Evolutionary conservation across 2,329 filamentous ascomycete genomes (phyloP).

Genomic region (Botrytis porri): DNA sequence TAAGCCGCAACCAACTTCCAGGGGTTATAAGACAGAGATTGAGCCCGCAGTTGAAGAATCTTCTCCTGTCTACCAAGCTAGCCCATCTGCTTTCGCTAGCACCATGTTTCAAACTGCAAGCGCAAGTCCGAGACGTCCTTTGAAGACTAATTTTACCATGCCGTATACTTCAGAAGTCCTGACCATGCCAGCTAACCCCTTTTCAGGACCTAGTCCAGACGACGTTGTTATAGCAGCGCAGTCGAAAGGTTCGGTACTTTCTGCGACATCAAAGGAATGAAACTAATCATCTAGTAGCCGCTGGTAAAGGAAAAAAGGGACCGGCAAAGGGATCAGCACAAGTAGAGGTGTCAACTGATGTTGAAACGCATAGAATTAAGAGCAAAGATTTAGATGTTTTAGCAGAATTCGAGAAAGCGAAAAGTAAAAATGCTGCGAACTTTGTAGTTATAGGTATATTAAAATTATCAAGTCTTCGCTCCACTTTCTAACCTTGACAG

Average conservation of each 20-base stretch:
- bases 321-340: slow-evolving; percentile 43
- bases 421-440: slow-evolving; percentile 76
- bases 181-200: slow-evolving; percentile 55
- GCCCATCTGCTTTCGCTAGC: slow-evolving; percentile 42
- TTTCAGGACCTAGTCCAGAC: slow-evolving; percentile 86
- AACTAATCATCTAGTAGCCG: slow-evolving; percentile 44
- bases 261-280: slow-evolving; percentile 33
- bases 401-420: slow-evolving; percentile 72
- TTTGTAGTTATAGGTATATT: slow-evolving; percentile 85
- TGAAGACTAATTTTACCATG: slow-evolving; percentile 38
- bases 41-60: slow-evolving; percentile 22
- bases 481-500: slow-evolving; percentile 44
- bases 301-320: slow-evolving; percentile 41
- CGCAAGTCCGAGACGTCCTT: slow-evolving; percentile 21
- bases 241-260: slow-evolving; percentile 70
- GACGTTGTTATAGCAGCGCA: slow-evolving; percentile 85
- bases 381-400: slow-evolving; percentile 83
- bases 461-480: slow-evolving; percentile 30
- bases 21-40: slow-evolving; percentile 4
- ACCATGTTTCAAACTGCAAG: slow-evolving; percentile 44
- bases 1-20: slow-evolving; percentile 22
- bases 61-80: slow-evolving; percentile 32
- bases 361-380: slow-evolving; percentile 49
- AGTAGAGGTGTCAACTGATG: slow-evolving; percentile 45
- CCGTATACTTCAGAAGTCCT: slow-evolving; percentile 40